These are phyloP conservation scores for Anisodus tanguticus DNA, from an alignment of 257 asterid species.

Conservation along the genomic window DNA sequence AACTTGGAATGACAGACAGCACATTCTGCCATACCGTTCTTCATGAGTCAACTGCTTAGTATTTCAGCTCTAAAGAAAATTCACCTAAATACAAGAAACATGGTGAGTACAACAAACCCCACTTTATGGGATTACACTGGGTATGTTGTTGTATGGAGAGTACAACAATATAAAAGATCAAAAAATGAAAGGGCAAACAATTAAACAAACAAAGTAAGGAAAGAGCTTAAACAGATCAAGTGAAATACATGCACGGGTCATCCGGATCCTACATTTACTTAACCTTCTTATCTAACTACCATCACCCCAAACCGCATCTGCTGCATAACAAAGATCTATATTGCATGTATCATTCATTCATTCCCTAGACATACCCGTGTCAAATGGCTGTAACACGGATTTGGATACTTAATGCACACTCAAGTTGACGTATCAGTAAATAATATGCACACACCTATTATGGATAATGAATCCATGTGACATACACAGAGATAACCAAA, in stretches of 20 bases:
- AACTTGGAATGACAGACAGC: slow-evolving; percentile 85
- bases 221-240: not conserved
- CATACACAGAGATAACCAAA: not conserved
- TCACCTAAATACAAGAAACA: slow-evolving; percentile 4
- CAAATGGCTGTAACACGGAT: not conserved
- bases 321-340: not conserved
- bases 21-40: slow-evolving; percentile 80
- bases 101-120: not conserved
- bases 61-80: slow-evolving; percentile 20
- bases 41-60: slow-evolving; percentile 38
- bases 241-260: slow-evolving; percentile 6
- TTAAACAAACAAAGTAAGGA: not conserved
- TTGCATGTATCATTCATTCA: not conserved
- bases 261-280: not conserved
- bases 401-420: not conserved
- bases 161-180: not conserved
- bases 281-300: not conserved
- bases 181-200: not conserved
- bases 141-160: not conserved
- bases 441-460: not conserved
- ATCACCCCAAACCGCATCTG: slow-evolving; percentile 1
- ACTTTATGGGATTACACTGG: too few species aligned
- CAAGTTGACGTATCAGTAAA: slow-evolving; percentile 7
- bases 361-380: not conserved
- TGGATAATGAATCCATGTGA: not conserved